Evolutionary conservation across 2,329 filamentous ascomycete genomes (phyloP).

Genomic region (Fusarium pininemorale): DNA sequence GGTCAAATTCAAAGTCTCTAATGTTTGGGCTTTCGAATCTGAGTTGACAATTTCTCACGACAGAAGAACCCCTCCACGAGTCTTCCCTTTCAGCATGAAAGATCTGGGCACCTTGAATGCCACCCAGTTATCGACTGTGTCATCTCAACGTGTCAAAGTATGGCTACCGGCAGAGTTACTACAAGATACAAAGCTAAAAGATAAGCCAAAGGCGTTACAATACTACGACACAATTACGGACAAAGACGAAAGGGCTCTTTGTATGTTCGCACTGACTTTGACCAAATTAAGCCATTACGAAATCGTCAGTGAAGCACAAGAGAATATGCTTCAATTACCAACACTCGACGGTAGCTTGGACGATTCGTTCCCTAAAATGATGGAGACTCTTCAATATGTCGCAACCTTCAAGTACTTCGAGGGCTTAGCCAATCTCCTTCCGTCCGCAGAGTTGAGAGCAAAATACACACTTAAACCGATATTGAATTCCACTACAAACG

Average conservation of each 20-base stretch:
- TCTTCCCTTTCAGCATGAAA: background rate
- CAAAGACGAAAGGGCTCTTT: rapidly evolving
- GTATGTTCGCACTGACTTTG: rapidly evolving
- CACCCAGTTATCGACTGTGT: background rate
- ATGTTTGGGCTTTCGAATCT: background rate
- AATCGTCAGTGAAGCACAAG: background rate
- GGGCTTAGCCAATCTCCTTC: rapidly evolving
- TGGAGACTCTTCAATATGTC: background rate
- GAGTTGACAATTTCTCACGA: rapidly evolving
- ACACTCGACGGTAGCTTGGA: background rate
- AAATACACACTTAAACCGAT: background rate
- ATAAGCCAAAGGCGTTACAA: rapidly evolving
- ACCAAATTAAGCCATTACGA: background rate
- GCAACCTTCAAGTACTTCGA: background rate
- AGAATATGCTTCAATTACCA: background rate
- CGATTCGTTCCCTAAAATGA: rapidly evolving
- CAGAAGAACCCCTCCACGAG: rapidly evolving
- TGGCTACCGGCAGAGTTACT: background rate
- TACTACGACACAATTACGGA: rapidly evolving
- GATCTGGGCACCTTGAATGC: rapidly evolving
- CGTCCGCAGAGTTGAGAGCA: background rate
- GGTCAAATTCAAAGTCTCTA: background rate
- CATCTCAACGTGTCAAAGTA: rapidly evolving
- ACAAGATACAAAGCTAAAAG: rapidly evolving
- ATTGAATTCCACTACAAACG: too few relatives aligned